Percentiles rank a stretch among this genome's conserved stretches.
These are phyloP conservation scores for Naganishia vishniacii DNA, from an alignment of 768 basidiomycete species.

Conservation along the genomic window DNA sequence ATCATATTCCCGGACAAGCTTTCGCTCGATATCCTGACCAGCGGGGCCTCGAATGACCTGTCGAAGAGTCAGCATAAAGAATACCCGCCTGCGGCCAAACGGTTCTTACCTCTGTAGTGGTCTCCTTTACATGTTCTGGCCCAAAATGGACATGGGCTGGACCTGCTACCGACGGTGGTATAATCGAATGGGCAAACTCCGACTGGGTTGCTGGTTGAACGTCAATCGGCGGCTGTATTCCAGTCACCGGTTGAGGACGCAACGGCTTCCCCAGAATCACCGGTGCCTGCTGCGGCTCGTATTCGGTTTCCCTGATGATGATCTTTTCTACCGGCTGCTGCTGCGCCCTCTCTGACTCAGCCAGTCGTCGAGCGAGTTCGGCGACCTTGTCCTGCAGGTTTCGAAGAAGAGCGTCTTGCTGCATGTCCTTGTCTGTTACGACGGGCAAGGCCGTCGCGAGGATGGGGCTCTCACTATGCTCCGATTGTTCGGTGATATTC, in stretches of 20 bases:
- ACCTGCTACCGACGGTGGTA: neutral
- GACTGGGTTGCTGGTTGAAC: conserved; percentile 8
- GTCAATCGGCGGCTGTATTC: neutral
- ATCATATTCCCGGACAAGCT: conserved; percentile 24
- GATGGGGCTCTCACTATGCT: conserved; percentile 27
- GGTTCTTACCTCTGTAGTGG: conserved; percentile 23
- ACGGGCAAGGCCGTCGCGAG: conserved; percentile 25
- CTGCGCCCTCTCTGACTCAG: neutral
- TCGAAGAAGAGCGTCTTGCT: conserved; percentile 43
- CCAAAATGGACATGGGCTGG: conserved; percentile 23
- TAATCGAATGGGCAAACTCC: conserved; percentile 5
- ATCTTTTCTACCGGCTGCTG: conserved; percentile 8
- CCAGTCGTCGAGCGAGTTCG: conserved; percentile 36
- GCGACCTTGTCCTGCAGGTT: conserved; percentile 41
- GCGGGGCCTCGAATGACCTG: conserved; percentile 24
- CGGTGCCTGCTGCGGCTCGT: conserved; percentile 15
- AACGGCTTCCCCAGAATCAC: conserved; percentile 19
- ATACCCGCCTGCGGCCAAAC: neutral
- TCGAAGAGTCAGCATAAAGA: neutral
- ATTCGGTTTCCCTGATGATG: conserved; percentile 21
- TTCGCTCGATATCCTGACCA: conserved; percentile 5
- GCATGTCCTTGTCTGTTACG: conserved; percentile 34
- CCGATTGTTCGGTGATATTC: conserved; percentile 26
- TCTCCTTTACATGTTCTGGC: conserved; percentile 27
- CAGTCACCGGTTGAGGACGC: neutral